Percentiles rank a stretch among this genome's conserved stretches.
phyloP scores from a whole-genome alignment of 2,329 filamentous ascomycete genomes.

The Hypoxylon sp. region DNA sequence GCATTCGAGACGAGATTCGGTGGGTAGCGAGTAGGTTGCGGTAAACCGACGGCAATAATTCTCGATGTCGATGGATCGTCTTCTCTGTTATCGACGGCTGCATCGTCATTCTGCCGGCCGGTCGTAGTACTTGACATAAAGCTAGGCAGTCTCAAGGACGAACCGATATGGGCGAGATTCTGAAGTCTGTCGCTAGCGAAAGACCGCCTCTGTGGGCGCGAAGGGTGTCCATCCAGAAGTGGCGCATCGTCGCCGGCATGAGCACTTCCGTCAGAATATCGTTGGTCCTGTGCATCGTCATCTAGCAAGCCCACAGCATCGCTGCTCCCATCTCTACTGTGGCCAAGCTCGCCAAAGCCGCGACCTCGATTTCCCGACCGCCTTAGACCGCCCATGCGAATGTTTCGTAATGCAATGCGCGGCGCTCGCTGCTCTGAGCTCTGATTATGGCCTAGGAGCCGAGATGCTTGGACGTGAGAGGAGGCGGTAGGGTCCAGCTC shows the following conservation, averaged over 20 bases:
- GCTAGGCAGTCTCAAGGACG: slow-evolving; percentile 74
- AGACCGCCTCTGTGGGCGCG: slow-evolving; percentile 55
- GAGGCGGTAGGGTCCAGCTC: slow-evolving; percentile 77
- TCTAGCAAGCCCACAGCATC: slow-evolving; percentile 78
- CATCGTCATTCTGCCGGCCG: slow-evolving; percentile 62
- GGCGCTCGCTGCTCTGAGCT: slow-evolving; percentile 63
- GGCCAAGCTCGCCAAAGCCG: slow-evolving; percentile 73
- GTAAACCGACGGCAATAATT: slow-evolving; percentile 80
- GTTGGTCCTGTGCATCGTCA: slow-evolving; percentile 68
- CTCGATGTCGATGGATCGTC: slow-evolving; percentile 80
- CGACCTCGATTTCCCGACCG: slow-evolving; percentile 68
- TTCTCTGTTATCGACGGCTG: slow-evolving; percentile 65
- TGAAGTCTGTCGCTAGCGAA: slow-evolving; percentile 61
- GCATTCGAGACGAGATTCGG: slow-evolving; percentile 95
- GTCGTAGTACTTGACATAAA: slow-evolving; percentile 68
- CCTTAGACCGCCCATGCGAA: slow-evolving; percentile 76
- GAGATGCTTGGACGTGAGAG: slow-evolving; percentile 56
- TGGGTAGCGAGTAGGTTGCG: slow-evolving; percentile 83
- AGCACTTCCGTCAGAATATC: slow-evolving; percentile 72
- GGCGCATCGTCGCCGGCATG: slow-evolving; percentile 79
- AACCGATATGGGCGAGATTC: slow-evolving; percentile 63
- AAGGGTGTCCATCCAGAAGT: slow-evolving; percentile 69
- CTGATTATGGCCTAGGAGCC: slow-evolving; percentile 66
- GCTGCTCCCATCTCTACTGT: slow-evolving; percentile 71
- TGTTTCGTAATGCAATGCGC: slow-evolving; percentile 78